phyloP scores from a whole-genome alignment of 2,329 filamentous ascomycete genomes.

The Emmonsia crescens region DNA sequence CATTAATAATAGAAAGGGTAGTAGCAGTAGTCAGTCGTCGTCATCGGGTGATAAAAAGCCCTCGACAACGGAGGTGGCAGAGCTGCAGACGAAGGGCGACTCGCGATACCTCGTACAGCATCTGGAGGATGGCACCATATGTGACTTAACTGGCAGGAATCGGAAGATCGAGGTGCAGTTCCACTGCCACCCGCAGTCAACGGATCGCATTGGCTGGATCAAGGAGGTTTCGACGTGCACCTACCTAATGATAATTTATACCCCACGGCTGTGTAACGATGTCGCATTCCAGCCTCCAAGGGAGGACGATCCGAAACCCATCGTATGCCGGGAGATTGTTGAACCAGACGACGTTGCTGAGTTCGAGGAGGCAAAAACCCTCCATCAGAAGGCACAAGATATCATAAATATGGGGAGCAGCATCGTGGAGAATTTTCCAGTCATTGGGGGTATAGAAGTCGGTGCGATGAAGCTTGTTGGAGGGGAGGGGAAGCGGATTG shows the following conservation, averaged over 20 bases:
- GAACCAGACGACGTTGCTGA: conserved; percentile 42
- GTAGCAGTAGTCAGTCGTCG: conserved; percentile 16
- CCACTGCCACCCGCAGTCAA: conserved; percentile 65
- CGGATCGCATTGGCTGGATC: conserved; percentile 76
- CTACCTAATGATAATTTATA: conserved; percentile 88
- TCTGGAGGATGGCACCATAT: conserved; percentile 66
- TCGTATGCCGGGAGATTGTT: conserved; percentile 65
- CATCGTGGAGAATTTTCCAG: conserved; percentile 23
- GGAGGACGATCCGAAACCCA: conserved; percentile 63
- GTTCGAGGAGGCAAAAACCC: conserved; percentile 32
- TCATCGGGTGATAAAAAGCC: conserved; percentile 18
- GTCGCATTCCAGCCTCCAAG: conserved; percentile 74
- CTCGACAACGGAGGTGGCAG: conserved; percentile 39
- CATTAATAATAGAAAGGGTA: conserved; percentile 24
- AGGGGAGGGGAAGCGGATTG: conserved; percentile 44
- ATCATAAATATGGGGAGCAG: conserved; percentile 18
- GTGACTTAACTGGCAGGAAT: conserved; percentile 72
- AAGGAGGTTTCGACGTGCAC: conserved; percentile 86
- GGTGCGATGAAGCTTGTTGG: conserved; percentile 48
- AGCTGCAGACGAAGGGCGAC: conserved; percentile 71
- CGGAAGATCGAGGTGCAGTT: conserved; percentile 73
- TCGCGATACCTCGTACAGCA: conserved; percentile 78
- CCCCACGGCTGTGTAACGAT: conserved; percentile 76
- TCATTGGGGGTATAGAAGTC: conserved; percentile 49
- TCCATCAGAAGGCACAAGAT: conserved; percentile 21